Base-by-base conservation (phyloP, 495 filamentous ascomycete species). In the Penicillium roqueforti region DNA sequence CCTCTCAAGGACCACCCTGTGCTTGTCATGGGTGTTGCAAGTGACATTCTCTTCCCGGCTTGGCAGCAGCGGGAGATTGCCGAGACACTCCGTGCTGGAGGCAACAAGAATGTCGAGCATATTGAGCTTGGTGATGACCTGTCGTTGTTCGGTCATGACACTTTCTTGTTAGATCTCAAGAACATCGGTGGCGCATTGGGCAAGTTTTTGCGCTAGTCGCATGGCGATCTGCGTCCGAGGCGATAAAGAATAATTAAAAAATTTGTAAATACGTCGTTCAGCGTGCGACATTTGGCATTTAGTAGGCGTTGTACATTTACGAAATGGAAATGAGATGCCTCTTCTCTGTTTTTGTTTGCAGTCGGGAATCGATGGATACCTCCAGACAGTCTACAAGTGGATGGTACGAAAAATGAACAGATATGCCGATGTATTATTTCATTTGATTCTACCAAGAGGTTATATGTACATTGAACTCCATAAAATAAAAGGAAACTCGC, bases 1-100 rank as follows among this genome's bases (percentile, higher is more conserved):
- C 73, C 83, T 1, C 71, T 97, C 47, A 82, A 83, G 51, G 72
- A 88, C 56, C 91, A 89, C 57, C 85, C 88, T 0, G 85, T 87
- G 3, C 75, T 99, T 37, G 87, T 99, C 3, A 84, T 99, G 76
- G 93, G 93, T 18, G 93, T 97, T 9, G 89, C 89, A 1, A 96
- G 90, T 63, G 93, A 99, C 66, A 97, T 96, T 52, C 74, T 99
- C 34, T 99, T 99, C 74, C 93, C 93, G 1, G 90, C 95, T 2
- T 99, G 93, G 92, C 93, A 99, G 71, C 93, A 99, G 75, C 82
- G 89, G 34, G 93, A 99, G 70, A 85, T 97, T 57, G 95, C 93
- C 3, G 83, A 90, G 63, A 87, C 95, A 1, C 71, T 99, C 58
- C 80, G 83, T 48, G 78, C 76, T 26, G 78, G 79, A 0, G 93